A percentile compares a stretch with the other conserved stretches of the same genome.
Conservation (phyloP, 495 filamentous ascomycete species). For the Pyrenopolyporus hunteri region DNA sequence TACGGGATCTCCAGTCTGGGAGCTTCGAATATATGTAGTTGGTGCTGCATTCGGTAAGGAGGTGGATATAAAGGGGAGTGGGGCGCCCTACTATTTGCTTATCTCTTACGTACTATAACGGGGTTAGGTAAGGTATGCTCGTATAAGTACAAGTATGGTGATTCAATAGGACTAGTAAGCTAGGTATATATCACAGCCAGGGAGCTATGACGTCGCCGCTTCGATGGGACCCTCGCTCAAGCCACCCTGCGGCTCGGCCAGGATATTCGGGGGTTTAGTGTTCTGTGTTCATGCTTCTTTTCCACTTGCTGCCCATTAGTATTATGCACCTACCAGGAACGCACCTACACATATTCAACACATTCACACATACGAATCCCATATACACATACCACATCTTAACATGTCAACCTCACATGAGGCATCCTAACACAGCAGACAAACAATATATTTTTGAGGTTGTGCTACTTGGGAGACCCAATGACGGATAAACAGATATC, state of each 20-base stretch:
- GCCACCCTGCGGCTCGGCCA: not conserved
- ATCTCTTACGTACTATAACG: not conserved
- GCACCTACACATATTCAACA: not conserved
- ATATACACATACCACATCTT: not conserved
- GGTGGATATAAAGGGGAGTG: conserved; percentile 3
- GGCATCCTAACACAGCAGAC: conserved; percentile 15
- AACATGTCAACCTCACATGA: too few relatives aligned
- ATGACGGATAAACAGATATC: conserved; percentile 33
- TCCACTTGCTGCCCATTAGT: too few relatives aligned
- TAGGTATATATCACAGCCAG: too few relatives aligned
- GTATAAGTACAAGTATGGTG: not conserved
- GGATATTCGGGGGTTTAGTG: too few relatives aligned
- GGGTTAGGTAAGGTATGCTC: not conserved
- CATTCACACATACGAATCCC: not conserved
- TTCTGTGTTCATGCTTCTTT: too few relatives aligned
- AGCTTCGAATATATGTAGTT: not conserved
- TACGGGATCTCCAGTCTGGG: conserved; percentile 7
- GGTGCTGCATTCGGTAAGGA: not conserved
- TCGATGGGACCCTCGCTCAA: not conserved
- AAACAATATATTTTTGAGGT: conserved; percentile 17
- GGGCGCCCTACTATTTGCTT: conserved; percentile 3
- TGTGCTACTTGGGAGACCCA: conserved; percentile 28
- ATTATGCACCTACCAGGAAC: too few relatives aligned
- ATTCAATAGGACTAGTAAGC: too few relatives aligned
- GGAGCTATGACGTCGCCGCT: not conserved